Percentiles rank a stretch among this genome's conserved stretches.
phyloP scores from a whole-genome alignment of 257 asterid species.

The Rehmannia glutinosa region DNA sequence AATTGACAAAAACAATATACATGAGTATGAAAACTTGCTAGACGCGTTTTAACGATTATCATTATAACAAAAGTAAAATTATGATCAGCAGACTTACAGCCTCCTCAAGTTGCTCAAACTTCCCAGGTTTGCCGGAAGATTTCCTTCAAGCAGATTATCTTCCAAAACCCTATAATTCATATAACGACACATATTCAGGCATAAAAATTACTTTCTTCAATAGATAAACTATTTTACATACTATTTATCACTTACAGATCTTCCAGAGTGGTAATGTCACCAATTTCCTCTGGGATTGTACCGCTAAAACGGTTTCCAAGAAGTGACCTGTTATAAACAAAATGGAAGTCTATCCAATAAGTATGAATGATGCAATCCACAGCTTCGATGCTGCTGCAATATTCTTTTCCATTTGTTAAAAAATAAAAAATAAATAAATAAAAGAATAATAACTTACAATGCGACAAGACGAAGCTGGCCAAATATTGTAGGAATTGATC shows the following conservation, averaged over 20 bases:
- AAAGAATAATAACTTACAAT: conserved; percentile 44
- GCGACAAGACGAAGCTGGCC: conserved; percentile 41
- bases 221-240: background rate
- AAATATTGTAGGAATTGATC: conserved; percentile 59
- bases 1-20: too few species aligned
- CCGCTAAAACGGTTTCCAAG: conserved; percentile 80
- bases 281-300: conserved; percentile 66
- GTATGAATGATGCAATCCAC: too few species aligned
- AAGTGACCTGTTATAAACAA: conserved; percentile 46
- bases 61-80: too few species aligned
- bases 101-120: conserved; percentile 49
- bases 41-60: too few species aligned
- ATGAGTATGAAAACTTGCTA: too few species aligned
- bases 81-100: conserved; percentile 53
- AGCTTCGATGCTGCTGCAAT: too few species aligned
- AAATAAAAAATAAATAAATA: background rate
- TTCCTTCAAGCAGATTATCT: conserved; percentile 76
- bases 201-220: background rate
- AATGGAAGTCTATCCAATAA: background rate
- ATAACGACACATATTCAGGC: conserved; percentile 24
- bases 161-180: conserved; percentile 57
- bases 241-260: conserved; percentile 53
- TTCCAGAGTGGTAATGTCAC: conserved; percentile 58
- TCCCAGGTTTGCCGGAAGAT: conserved; percentile 66
- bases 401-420: background rate